Evolutionary conservation across 768 basidiomycete genomes (phyloP).

Genomic region (Tylopilus vinaceipallidus): DNA sequence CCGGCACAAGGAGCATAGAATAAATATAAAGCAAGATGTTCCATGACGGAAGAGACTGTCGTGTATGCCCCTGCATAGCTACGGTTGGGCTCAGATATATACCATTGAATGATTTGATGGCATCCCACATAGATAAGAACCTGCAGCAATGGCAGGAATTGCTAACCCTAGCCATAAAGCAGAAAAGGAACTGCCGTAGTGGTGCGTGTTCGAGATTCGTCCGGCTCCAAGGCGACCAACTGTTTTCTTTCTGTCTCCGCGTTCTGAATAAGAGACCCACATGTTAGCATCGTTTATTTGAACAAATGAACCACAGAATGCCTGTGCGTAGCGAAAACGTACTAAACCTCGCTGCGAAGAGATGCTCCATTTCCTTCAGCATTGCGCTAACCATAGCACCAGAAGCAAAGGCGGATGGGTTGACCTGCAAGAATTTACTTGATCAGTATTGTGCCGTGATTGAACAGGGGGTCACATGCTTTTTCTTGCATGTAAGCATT

Average conservation of each 20-base stretch:
- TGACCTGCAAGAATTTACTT: conserved; percentile 55
- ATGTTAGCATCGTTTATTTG: background rate
- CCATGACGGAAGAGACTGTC: conserved; percentile 61
- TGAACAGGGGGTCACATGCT: conserved; percentile 33
- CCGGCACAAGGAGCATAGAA: conserved; percentile 67
- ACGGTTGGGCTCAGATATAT: background rate
- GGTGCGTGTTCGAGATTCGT: conserved; percentile 54
- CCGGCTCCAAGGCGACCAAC: conserved; percentile 60
- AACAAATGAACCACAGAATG: no score
- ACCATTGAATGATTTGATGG: background rate
- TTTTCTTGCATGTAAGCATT: conserved; percentile 81
- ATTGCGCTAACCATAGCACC: conserved; percentile 59
- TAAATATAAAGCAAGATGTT: conserved; percentile 76
- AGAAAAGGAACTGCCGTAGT: conserved; percentile 73
- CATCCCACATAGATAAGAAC: conserved; percentile 52
- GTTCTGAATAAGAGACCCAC: conserved; percentile 31
- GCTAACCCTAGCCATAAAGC: conserved; percentile 71
- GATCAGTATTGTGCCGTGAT: background rate
- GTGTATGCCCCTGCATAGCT: conserved; percentile 57
- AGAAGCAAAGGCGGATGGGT: conserved; percentile 65
- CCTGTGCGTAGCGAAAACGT: no score
- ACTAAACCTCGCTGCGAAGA: conserved; percentile 80
- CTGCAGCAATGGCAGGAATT: conserved; percentile 63
- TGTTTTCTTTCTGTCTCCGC: conserved; percentile 79
- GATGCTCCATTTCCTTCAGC: conserved; percentile 70